These are phyloP conservation scores for Acarospora socialis DNA, from an alignment of 2,329 filamentous ascomycete species.

Conservation along the genomic window DNA sequence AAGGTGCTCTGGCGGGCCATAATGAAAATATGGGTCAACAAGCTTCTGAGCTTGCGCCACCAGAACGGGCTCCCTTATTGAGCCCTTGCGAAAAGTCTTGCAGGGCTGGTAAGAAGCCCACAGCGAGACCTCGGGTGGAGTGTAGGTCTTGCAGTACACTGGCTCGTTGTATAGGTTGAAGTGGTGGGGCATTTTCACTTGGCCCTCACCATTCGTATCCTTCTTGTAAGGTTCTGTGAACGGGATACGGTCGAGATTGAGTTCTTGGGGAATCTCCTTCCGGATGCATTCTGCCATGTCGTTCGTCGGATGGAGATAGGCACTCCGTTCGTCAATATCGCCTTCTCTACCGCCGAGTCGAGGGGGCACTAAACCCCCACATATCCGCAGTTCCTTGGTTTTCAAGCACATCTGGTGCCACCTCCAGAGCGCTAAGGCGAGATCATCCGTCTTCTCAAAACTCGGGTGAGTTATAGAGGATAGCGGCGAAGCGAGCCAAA, in stretches of 20 bases:
- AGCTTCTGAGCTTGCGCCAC: background rate
- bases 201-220: no score
- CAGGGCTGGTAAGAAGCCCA: background rate
- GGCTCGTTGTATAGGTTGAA: background rate
- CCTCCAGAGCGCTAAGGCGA: no score
- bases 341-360: no score
- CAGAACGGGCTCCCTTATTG: background rate
- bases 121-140: background rate
- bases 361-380: no score
- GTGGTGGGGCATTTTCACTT: no score
- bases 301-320: background rate
- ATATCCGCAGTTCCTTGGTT: no score
- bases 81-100: background rate
- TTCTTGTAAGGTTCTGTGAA: background rate
- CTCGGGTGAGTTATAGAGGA: no score
- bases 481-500: no score
- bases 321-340: background rate
- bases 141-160: background rate
- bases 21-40: background rate
- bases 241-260: no score
- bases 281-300: background rate
- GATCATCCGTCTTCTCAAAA: no score
- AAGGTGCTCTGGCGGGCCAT: background rate
- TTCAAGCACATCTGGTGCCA: no score
- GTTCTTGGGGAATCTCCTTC: background rate